A percentile compares a stretch with the other conserved stretches of the same genome.
These are phyloP conservation scores for Penicillium expansum DNA, from an alignment of 2,329 filamentous ascomycete species.

Conservation along the genomic window DNA sequence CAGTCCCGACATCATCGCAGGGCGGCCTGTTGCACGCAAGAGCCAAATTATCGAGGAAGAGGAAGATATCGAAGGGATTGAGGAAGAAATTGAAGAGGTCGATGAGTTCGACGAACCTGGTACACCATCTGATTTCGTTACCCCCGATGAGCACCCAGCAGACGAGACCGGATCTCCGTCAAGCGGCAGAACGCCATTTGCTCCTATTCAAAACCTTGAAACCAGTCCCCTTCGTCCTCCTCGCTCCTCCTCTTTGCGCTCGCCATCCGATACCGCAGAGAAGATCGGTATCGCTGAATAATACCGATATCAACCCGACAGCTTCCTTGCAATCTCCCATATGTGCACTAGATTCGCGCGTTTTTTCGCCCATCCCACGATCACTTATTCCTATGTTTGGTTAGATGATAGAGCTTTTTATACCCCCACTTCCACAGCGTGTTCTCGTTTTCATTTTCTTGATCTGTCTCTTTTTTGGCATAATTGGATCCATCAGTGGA, in stretches of 20 bases:
- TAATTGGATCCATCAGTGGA: not conserved
- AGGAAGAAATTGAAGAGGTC: slow-evolving; percentile 44
- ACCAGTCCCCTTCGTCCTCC: slow-evolving; percentile 34
- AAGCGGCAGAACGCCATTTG: slow-evolving; percentile 28
- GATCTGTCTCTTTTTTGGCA: not conserved
- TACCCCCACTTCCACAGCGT: slow-evolving; percentile 22
- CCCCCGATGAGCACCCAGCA: slow-evolving; percentile 11
- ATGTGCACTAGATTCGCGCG: slow-evolving; percentile 2
- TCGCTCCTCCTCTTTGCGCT: slow-evolving; percentile 40
- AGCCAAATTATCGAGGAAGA: slow-evolving; percentile 48
- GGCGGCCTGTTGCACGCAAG: slow-evolving; percentile 34
- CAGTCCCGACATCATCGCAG: slow-evolving; percentile 15
- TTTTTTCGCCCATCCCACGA: slow-evolving; percentile 12
- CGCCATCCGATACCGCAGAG: slow-evolving; percentile 13
- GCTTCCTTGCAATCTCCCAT: slow-evolving; percentile 5
- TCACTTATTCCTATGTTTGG: slow-evolving; percentile 9
- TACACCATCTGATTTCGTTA: slow-evolving; percentile 22
- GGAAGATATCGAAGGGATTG: slow-evolving; percentile 39
- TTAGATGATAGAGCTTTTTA: slow-evolving; percentile 28
- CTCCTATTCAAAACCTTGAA: slow-evolving; percentile 34
- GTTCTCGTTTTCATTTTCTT: slow-evolving; percentile 6
- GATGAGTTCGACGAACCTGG: slow-evolving; percentile 38
- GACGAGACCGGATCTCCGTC: slow-evolving; percentile 18
- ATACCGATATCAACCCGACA: slow-evolving; percentile 11
- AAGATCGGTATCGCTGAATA: slow-evolving; percentile 7